Conservation (phyloP, 257 asterid species). For the Nemophila menziesii region DNA sequence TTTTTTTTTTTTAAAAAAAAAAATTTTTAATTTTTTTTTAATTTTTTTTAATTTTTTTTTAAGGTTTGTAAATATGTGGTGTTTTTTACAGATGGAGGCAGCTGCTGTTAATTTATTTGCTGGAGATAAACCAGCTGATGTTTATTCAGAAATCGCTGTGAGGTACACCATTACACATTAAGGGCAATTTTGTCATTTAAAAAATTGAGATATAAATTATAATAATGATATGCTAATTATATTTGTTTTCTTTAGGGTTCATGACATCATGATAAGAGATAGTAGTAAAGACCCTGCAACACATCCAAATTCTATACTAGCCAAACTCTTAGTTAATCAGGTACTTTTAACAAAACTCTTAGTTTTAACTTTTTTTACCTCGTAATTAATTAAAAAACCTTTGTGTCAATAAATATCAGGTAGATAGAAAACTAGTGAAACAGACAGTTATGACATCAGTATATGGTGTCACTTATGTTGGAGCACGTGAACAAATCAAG, state of each 20-base stretch:
- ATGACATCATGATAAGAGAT: constrained; percentile 62
- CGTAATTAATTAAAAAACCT: background rate
- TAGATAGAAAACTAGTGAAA: constrained; percentile 84
- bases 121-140: constrained; percentile 84
- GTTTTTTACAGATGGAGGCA: constrained; percentile 69
- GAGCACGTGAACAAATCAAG: constrained; percentile 95
- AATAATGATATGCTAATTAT: no score
- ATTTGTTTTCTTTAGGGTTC: constrained; percentile 42
- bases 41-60: background rate
- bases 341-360: constrained; percentile 17
- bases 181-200: no score
- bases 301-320: constrained; percentile 54
- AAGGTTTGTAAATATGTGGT: constrained; percentile 8
- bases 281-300: constrained; percentile 64
- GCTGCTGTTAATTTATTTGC: constrained; percentile 92
- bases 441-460: constrained; percentile 99
- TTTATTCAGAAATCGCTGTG: constrained; percentile 89
- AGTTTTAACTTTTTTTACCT: background rate
- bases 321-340: constrained; percentile 75
- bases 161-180: constrained; percentile 40
- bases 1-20: no score
- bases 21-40: no score
- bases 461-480: constrained; percentile 91
- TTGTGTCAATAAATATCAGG: constrained; percentile 34
- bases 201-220: no score